These are phyloP conservation scores for Pseudogymnoascus sp. DNA, from an alignment of 2,329 filamentous ascomycete genomes.

Conservation along the genomic window DNA sequence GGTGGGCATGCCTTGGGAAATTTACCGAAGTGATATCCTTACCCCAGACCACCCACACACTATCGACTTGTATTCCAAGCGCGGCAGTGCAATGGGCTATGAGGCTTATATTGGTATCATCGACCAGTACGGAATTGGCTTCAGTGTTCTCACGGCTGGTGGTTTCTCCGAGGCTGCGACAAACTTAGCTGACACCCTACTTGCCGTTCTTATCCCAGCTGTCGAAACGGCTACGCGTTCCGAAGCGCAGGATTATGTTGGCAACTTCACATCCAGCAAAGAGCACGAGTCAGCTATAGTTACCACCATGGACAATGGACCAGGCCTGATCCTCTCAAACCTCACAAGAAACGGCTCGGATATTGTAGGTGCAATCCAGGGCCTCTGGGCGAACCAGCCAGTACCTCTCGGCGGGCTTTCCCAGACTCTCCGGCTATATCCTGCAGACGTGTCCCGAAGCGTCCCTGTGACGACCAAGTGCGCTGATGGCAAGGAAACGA, in stretches of 20 bases:
- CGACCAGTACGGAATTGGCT: neutral
- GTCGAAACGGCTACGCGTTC: neutral
- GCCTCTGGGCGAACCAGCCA: neutral
- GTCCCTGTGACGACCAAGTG: neutral
- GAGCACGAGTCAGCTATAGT: neutral
- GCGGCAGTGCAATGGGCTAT: neutral
- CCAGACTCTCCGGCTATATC: neutral
- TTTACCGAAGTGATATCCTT: neutral
- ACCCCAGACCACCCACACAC: slow-evolving; percentile 2
- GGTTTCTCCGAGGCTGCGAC: neutral
- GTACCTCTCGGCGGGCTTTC: neutral
- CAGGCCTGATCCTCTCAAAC: neutral
- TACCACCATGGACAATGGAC: neutral
- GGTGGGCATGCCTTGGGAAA: slow-evolving; percentile 10
- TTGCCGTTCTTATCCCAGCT: neutral
- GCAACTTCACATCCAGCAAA: slow-evolving; percentile 1
- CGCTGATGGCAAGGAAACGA: neutral
- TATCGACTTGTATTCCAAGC: slow-evolving; percentile 3
- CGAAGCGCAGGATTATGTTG: neutral
- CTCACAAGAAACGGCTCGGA: neutral
- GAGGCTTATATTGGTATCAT: slow-evolving; percentile 1
- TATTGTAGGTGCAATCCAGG: neutral
- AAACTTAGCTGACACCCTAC: neutral
- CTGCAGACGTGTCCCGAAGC: neutral
- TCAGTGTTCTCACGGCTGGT: neutral